These are phyloP conservation scores for Moelleriella libera DNA, from an alignment of 2,329 filamentous ascomycete species.

Conservation along the genomic window DNA sequence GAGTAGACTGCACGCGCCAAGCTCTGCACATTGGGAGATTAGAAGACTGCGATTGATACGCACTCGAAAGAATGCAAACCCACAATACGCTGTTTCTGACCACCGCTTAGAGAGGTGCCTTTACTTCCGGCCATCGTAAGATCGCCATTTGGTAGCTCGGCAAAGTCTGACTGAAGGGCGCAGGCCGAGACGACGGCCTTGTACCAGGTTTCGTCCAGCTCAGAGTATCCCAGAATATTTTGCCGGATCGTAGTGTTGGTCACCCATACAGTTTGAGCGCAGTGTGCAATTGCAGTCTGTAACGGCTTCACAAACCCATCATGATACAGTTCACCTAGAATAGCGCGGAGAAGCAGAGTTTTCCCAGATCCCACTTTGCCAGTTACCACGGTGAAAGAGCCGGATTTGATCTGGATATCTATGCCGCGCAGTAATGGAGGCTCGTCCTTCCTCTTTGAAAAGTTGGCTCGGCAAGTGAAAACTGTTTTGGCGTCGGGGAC, in stretches of 20 bases:
- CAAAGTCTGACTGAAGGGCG: slow-evolving; percentile 16
- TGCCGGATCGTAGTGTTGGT: slow-evolving; percentile 19
- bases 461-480: too few relatives aligned
- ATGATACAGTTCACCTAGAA: not conserved
- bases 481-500: too few relatives aligned
- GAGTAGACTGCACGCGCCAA: too few relatives aligned
- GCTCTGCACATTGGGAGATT: too few relatives aligned
- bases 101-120: not conserved
- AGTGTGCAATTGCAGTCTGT: slow-evolving; percentile 10
- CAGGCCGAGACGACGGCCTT: slow-evolving; percentile 19
- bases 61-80: too few relatives aligned
- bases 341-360: not conserved
- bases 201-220: slow-evolving; percentile 17
- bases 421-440: not conserved
- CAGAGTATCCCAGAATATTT: slow-evolving; percentile 21
- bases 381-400: not conserved
- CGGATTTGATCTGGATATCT: not conserved
- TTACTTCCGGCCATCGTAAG: not conserved
- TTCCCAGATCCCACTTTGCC: not conserved
- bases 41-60: too few relatives aligned
- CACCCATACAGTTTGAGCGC: slow-evolving; percentile 18
- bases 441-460: not conserved
- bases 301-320: slow-evolving; percentile 2
- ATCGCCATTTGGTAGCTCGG: slow-evolving; percentile 16
- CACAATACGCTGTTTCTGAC: not conserved